These are phyloP conservation scores for Ballota nigra DNA, from an alignment of 257 asterid species.

Conservation along the genomic window DNA sequence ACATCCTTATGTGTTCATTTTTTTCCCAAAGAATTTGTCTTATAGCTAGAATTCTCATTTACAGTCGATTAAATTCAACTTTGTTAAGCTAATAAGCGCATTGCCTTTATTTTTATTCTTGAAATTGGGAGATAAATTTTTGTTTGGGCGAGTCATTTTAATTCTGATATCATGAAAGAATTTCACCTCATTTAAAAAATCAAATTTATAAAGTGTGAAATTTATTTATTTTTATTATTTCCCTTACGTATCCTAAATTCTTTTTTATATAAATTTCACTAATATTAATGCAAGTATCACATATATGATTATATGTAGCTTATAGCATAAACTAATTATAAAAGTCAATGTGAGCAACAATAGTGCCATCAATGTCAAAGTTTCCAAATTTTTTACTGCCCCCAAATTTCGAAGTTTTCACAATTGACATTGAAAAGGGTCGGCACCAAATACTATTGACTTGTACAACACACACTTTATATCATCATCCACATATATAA, in stretches of 20 bases:
- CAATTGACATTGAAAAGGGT: slow-evolving; percentile 33
- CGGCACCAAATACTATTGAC: slow-evolving; percentile 88
- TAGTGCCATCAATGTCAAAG: not conserved
- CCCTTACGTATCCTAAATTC: too few species aligned
- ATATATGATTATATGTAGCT: not conserved
- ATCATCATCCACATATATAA: slow-evolving; percentile 38
- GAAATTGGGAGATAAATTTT: too few species aligned
- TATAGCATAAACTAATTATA: not conserved
- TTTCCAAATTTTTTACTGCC: not conserved
- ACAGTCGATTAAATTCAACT: too few species aligned
- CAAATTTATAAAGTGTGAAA: too few species aligned
- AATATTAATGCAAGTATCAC: not conserved
- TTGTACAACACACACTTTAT: slow-evolving; percentile 23
- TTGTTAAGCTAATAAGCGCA: not conserved
- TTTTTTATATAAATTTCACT: too few species aligned
- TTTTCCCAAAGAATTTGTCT: not conserved
- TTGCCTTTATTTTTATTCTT: not conserved
- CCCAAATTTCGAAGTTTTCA: slow-evolving; percentile 8
- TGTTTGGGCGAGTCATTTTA: too few species aligned
- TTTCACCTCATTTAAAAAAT: too few species aligned
- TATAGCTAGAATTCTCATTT: not conserved
- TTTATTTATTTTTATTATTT: too few species aligned
- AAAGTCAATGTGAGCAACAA: not conserved
- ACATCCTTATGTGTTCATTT: not conserved
- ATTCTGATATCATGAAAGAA: too few species aligned